phyloP scores from a whole-genome alignment of 352 stramenopile species.

The Pythium dissimile region DNA sequence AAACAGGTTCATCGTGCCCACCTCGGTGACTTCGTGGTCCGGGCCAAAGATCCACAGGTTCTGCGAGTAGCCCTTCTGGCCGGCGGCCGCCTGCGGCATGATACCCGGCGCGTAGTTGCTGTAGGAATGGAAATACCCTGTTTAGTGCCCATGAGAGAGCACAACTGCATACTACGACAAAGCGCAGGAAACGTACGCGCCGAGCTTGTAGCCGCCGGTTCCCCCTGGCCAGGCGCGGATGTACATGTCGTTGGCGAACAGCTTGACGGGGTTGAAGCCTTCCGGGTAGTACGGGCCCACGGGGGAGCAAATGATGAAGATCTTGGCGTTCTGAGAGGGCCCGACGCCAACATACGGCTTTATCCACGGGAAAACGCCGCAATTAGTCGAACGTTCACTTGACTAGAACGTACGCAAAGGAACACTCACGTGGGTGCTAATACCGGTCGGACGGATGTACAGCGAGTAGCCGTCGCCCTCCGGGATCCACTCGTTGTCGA shows the following conservation, averaged over 20 bases:
- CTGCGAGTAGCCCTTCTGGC: constrained; percentile 85
- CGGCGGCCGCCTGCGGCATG: constrained; percentile 87
- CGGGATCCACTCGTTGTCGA: constrained; percentile 94
- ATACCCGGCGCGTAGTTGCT: constrained; percentile 91
- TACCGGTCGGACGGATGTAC: constrained; percentile 94
- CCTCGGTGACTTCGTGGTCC: constrained; percentile 87
- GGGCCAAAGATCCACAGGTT: constrained; percentile 96
- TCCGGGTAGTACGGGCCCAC: constrained; percentile 98
- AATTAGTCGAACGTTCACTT: neutral
- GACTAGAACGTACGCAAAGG: neutral
- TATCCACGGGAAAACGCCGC: neutral
- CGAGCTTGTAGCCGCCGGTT: constrained; percentile 92
- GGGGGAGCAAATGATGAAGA: constrained; percentile 96
- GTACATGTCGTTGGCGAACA: constrained; percentile 90
- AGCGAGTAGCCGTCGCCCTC: constrained; percentile 94
- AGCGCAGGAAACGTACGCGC: constrained; percentile 41
- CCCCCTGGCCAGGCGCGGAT: constrained; percentile 96
- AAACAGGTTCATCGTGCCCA: constrained; percentile 99
- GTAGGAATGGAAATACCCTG: neutral
- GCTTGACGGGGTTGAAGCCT: constrained; percentile 90
- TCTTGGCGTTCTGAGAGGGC: constrained; percentile 85
- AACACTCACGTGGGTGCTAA: constrained; percentile 74
- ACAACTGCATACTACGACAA: too few relatives aligned
- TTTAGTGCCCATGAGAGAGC: neutral
- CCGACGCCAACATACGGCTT: constrained; percentile 90